phyloP scores from a whole-genome alignment of 345 rosid species.

The Anastatica hierochuntica region DNA sequence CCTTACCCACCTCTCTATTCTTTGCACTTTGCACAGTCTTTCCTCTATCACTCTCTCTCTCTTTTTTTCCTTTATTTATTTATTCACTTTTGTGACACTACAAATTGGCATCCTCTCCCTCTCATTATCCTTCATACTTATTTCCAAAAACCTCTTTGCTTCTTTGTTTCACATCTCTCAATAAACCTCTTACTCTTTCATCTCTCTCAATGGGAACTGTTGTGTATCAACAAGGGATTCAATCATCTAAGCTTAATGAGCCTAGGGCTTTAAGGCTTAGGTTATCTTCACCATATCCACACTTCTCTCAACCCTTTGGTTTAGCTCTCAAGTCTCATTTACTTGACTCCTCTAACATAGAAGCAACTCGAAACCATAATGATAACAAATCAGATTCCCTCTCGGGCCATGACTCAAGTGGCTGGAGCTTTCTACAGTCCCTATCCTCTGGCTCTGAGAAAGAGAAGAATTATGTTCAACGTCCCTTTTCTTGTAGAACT shows the following conservation, averaged over 20 bases:
- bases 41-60: slow-evolving; percentile 13
- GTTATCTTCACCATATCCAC: slow-evolving; percentile 40
- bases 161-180: slow-evolving; percentile 17
- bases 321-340: slow-evolving; percentile 31
- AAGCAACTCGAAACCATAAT: slow-evolving; percentile 8
- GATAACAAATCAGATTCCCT: slow-evolving; percentile 6
- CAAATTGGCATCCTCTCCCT: slow-evolving; percentile 27
- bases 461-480: slow-evolving; percentile 39
- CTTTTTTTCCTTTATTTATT: slow-evolving; percentile 5
- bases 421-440: slow-evolving; percentile 52
- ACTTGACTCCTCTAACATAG: slow-evolving; percentile 24
- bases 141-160: slow-evolving; percentile 19
- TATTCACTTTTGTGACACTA: slow-evolving; percentile 26
- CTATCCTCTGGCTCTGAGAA: slow-evolving; percentile 22
- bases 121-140: slow-evolving; percentile 29
- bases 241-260: slow-evolving; percentile 45
- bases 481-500: slow-evolving; percentile 26
- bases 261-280: slow-evolving; percentile 50
- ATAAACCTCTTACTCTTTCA: not conserved
- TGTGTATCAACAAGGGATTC: slow-evolving; percentile 54
- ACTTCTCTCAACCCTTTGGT: slow-evolving; percentile 32
- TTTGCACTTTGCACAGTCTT: slow-evolving; percentile 22
- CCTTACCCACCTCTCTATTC: slow-evolving; percentile 29
- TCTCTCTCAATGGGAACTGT: slow-evolving; percentile 47
- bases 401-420: slow-evolving; percentile 25